A percentile compares a stretch with the other conserved stretches of the same genome.
Evolutionary conservation across 2,329 filamentous ascomycete genomes (phyloP).

Genomic region (Trichophyton benhamiae): DNA sequence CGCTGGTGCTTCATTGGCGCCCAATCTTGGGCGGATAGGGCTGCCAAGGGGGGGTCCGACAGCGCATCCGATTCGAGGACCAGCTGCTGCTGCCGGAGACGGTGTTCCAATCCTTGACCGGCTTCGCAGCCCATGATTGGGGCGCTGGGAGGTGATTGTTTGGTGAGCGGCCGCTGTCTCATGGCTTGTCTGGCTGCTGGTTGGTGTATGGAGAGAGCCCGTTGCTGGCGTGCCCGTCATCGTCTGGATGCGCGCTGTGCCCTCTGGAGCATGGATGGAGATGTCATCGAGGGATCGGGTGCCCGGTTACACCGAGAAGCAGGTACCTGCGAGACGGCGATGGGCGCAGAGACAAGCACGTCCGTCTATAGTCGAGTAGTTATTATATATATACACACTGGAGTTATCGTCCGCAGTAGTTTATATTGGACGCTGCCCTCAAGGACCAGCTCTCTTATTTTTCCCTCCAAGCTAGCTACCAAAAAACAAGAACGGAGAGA

Average conservation of each 20-base stretch:
- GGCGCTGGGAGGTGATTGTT: background rate
- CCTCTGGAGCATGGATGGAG: background rate
- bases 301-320: background rate
- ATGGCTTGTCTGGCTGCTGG: background rate
- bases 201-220: background rate
- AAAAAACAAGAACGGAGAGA: background rate
- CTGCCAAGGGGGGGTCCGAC: slow-evolving; percentile 6
- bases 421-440: too few species aligned
- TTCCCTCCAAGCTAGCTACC: background rate
- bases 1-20: slow-evolving; percentile 5
- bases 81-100: background rate
- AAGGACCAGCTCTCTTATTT: background rate
- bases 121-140: background rate
- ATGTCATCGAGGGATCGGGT: background rate
- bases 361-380: background rate
- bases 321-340: background rate
- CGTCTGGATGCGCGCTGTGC: background rate
- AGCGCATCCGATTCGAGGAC: slow-evolving; percentile 5
- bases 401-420: too few species aligned
- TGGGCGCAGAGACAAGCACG: background rate
- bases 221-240: background rate
- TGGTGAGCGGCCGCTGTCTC: background rate
- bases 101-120: background rate
- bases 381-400: background rate
- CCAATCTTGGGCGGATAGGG: slow-evolving; percentile 7